phyloP scores from a whole-genome alignment of 2,329 filamentous ascomycete species.

The Claviceps sp. region DNA sequence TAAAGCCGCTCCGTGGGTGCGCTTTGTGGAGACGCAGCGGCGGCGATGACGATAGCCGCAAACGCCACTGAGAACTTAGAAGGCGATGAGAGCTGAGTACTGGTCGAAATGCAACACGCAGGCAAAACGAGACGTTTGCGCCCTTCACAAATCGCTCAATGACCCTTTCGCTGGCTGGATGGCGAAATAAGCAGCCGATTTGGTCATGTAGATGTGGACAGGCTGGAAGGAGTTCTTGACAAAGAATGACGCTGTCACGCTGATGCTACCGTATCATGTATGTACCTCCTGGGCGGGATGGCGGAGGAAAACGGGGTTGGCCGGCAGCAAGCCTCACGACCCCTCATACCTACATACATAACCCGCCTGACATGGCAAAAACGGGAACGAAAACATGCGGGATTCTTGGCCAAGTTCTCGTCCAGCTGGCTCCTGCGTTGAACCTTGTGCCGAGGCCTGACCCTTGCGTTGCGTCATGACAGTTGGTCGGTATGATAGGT shows the following conservation, averaged over 20 bases:
- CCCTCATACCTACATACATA: no score
- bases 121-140: not conserved
- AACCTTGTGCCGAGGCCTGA: conserved; percentile 1
- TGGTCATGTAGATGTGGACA: not conserved
- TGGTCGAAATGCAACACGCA: not conserved
- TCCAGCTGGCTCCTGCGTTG: not conserved
- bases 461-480: conserved; percentile 2
- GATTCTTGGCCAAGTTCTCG: not conserved
- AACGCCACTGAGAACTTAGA: conserved; percentile 1
- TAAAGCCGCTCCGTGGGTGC: not conserved
- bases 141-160: not conserved
- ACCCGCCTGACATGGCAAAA: conserved; percentile 1
- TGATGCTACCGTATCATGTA: not conserved
- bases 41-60: not conserved
- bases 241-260: not conserved
- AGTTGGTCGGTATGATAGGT: not conserved
- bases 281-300: not conserved
- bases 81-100: not conserved
- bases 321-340: not conserved
- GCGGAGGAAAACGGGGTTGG: not conserved
- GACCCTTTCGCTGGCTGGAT: not conserved
- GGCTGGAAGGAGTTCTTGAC: not conserved
- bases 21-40: no score
- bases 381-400: conserved; percentile 1
- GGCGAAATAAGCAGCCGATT: not conserved